These are phyloP conservation scores for Leishmania guyanensis DNA, from an alignment of 208 protist genomes.

Conservation along the genomic window DNA sequence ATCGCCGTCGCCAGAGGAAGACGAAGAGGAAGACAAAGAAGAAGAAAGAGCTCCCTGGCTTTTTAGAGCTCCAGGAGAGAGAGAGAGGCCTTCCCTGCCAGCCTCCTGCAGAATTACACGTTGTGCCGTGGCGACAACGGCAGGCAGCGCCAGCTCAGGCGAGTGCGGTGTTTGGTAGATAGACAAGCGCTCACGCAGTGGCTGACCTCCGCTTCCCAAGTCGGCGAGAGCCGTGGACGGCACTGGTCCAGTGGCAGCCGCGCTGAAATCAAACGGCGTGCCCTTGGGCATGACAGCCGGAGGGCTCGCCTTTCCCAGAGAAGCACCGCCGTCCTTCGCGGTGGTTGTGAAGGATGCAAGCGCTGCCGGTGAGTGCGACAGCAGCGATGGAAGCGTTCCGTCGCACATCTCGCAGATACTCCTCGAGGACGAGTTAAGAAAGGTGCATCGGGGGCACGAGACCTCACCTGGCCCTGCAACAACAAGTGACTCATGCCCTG, in stretches of 20 bases:
- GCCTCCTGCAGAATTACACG: background rate
- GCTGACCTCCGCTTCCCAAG: background rate
- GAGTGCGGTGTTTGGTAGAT: background rate
- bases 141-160: background rate
- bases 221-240: conserved; percentile 16
- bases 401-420: conserved; percentile 38
- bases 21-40: conserved; percentile 7
- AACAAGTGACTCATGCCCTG: conserved; percentile 4
- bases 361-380: background rate
- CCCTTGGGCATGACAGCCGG: background rate
- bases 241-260: conserved; percentile 3
- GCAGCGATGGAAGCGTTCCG: conserved; percentile 11
- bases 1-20: background rate
- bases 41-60: background rate
- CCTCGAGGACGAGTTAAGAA: conserved; percentile 27
- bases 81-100: conserved; percentile 3
- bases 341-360: background rate
- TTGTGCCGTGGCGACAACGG: background rate
- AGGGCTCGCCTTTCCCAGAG: background rate
- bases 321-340: background rate
- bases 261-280: background rate
- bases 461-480: conserved; percentile 17
- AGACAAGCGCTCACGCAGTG: background rate
- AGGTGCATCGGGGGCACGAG: conserved; percentile 45
- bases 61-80: background rate